Conservation (phyloP, 495 filamentous ascomycete species). For the Parathielavia appendiculata region DNA sequence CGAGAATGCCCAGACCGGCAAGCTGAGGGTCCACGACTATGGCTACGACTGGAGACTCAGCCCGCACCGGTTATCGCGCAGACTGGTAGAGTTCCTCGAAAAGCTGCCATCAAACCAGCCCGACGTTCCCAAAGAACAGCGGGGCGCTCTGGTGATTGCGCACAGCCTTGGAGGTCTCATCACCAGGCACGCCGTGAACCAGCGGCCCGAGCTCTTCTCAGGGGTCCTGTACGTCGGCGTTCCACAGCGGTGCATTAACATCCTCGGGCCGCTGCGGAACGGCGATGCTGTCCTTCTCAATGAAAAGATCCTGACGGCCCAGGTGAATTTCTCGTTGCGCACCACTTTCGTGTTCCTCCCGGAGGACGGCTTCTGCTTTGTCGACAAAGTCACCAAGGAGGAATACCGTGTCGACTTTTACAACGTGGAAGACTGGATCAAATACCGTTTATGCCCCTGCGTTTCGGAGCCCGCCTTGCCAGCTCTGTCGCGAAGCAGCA, state of each 20-base stretch:
- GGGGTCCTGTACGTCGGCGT: slow-evolving; percentile 84
- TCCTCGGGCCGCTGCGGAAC: slow-evolving; percentile 83
- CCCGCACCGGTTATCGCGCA: slow-evolving; percentile 67
- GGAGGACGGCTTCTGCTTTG: slow-evolving; percentile 82
- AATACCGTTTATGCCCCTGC: slow-evolving; percentile 73
- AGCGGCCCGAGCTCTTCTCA: slow-evolving; percentile 78
- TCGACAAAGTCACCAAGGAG: slow-evolving; percentile 76
- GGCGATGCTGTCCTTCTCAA: slow-evolving; percentile 88
- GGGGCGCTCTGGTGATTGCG: slow-evolving; percentile 76
- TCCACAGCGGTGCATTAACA: slow-evolving; percentile 82
- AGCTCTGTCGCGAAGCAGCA: slow-evolving; percentile 31
- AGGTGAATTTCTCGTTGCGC: slow-evolving; percentile 90
- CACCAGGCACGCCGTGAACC: slow-evolving; percentile 83
- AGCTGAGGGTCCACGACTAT: slow-evolving; percentile 78
- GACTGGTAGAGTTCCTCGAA: slow-evolving; percentile 67
- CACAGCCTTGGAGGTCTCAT: slow-evolving; percentile 90
- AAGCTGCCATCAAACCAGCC: slow-evolving; percentile 67
- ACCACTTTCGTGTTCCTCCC: slow-evolving; percentile 83
- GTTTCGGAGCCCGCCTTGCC: slow-evolving; percentile 57
- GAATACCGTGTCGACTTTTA: slow-evolving; percentile 85
- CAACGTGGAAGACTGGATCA: slow-evolving; percentile 69
- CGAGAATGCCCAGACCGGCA: slow-evolving; percentile 64
- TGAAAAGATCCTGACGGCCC: slow-evolving; percentile 84
- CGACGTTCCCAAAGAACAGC: slow-evolving; percentile 40
- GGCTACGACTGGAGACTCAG: slow-evolving; percentile 95